Base-by-base conservation (phyloP, 805 yeast genomes). In the Sungouiozyma ichnusensis region DNA sequence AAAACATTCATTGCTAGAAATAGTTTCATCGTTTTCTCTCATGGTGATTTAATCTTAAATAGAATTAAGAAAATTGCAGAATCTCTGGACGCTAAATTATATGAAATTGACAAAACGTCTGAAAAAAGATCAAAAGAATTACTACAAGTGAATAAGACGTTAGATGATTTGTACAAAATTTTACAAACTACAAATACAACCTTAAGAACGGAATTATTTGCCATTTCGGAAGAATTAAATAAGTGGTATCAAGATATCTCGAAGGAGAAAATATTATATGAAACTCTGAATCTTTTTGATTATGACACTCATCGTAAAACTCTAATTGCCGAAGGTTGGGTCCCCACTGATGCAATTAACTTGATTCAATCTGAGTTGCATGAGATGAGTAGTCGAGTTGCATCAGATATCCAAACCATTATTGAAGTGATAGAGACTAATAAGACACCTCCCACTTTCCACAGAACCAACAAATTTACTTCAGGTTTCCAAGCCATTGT, bases 301-400 rank as follows among this genome's bases (percentile, higher is more conserved):
- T 80, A 75, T 57, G 92, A 83, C 58, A 64, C 72, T 42, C 73
- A 74, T 35, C 71, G 86, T 58, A 73, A 76, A 54, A 79, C 79
- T 57, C 69, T 76, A 38, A 81, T 76, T 40, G 84, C 78, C 27
- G 85, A 77, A 67, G 86, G 85, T 36, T 81, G 84, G 94, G 73
- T 76, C 32, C 87, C 87, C 31, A 64, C 64, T 9, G 66, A 67
- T 42, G 82, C 77, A 45, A 62, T 78, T 37, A 57, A 55, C 5
- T 58, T 64, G 11, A 62, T 81, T 43, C 73, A 71, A 49, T 53
- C 52, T 11, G 58, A 71, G 15, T 63, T 79, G 41, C 65, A 73
- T 36, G 62, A 65, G 11, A 69, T 67, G 48, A 52, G 58, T 15
- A 44, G 49, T 3, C 48, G 51, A 17, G 38, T 55, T 24, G 62